Evolutionary conservation across 2,329 filamentous ascomycete species (phyloP).

Genomic region (Ceratocystis variospora): DNA sequence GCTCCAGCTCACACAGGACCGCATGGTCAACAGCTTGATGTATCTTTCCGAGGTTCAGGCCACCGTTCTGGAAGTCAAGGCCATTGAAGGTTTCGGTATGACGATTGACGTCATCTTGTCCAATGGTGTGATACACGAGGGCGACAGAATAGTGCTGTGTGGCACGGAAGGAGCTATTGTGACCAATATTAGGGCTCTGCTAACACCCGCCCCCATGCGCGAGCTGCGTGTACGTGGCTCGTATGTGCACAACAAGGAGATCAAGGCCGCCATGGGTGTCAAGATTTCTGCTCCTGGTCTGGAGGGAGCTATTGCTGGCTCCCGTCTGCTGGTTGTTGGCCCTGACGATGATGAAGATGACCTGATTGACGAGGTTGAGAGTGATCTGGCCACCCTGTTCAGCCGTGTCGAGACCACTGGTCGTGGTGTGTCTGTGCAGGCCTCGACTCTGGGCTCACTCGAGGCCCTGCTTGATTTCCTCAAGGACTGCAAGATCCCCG

Average conservation of each 20-base stretch:
- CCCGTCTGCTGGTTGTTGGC: constrained; percentile 82
- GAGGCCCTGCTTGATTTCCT: constrained; percentile 95
- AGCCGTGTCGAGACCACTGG: constrained; percentile 83
- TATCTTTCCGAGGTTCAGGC: constrained; percentile 96
- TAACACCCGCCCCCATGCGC: constrained; percentile 85
- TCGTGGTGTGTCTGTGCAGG: constrained; percentile 91
- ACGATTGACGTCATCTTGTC: constrained; percentile 95
- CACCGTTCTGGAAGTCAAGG: constrained; percentile 96
- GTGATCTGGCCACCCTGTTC: constrained; percentile 80
- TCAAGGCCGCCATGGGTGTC: constrained; percentile 95
- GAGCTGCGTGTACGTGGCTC: constrained; percentile 89
- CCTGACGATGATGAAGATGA: constrained; percentile 95
- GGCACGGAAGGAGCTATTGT: constrained; percentile 93
- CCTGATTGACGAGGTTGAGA: constrained; percentile 90
- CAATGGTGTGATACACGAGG: constrained; percentile 88
- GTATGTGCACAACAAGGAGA: constrained; percentile 98
- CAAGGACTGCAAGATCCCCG: constrained; percentile 89
- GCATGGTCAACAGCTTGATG: constrained; percentile 95
- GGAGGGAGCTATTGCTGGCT: constrained; percentile 91
- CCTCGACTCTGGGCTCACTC: constrained; percentile 89
- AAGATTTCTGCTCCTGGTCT: constrained; percentile 96
- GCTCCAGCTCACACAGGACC: constrained; percentile 80
- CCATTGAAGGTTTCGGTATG: constrained; percentile 96
- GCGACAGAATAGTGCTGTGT: constrained; percentile 86
- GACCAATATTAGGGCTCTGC: constrained; percentile 85